phyloP scores from a whole-genome alignment of 495 filamentous ascomycete species.

The Tetracladium setigerum region DNA sequence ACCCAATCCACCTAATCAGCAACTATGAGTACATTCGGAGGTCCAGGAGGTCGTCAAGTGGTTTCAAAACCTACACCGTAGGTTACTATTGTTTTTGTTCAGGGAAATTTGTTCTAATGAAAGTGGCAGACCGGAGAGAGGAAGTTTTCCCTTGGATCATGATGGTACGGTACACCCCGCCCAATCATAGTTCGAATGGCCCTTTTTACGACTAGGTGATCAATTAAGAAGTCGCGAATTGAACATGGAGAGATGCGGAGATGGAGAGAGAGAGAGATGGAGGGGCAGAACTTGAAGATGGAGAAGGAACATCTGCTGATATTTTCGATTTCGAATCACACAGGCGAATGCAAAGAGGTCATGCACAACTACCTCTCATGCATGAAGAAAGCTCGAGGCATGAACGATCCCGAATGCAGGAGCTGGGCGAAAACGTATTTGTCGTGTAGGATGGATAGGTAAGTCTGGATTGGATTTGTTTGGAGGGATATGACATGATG shows the following conservation, averaged over 20 bases:
- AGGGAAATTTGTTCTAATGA: slow-evolving; percentile 2
- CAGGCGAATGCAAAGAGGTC: slow-evolving; percentile 87
- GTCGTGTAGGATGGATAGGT: slow-evolving; percentile 91
- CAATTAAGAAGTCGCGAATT: too few relatives aligned
- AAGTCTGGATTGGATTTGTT: slow-evolving; percentile 26
- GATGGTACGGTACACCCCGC: slow-evolving; percentile 52
- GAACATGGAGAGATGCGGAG: neutral
- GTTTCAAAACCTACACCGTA: slow-evolving; percentile 71
- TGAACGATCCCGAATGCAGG: slow-evolving; percentile 81
- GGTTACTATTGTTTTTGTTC: slow-evolving; percentile 26
- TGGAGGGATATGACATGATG: neutral
- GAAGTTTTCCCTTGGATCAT: slow-evolving; percentile 94
- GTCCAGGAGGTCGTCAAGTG: slow-evolving; percentile 63
- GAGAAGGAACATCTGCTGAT: slow-evolving; percentile 5
- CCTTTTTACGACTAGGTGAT: neutral
- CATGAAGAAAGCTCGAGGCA: slow-evolving; percentile 69
- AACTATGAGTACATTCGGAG: slow-evolving; percentile 63
- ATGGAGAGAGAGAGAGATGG: neutral
- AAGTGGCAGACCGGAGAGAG: slow-evolving; percentile 72
- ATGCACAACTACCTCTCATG: slow-evolving; percentile 80
- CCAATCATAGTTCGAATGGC: neutral
- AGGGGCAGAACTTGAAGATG: neutral
- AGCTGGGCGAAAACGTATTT: slow-evolving; percentile 81
- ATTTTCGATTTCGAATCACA: neutral
- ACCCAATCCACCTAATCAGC: neutral